Base-by-base conservation (phyloP, 371 early-diverging fungal species). In the Zychaea mexicana region DNA sequence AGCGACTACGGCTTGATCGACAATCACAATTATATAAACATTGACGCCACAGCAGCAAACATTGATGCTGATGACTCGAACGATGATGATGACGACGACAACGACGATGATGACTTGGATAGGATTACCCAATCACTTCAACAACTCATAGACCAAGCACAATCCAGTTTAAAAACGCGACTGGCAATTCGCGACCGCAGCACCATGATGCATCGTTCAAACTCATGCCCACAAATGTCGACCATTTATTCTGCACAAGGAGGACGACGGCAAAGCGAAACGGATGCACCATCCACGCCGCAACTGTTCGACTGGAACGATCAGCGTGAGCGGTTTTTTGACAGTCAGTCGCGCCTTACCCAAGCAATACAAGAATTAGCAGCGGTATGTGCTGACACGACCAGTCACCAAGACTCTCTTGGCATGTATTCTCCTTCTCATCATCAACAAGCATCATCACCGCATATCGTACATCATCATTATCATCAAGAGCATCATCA, bases 101-200 rank as follows among this genome's bases (percentile, higher is more conserved):
- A 49, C 2, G 27, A 17, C 10, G 47, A 33, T 38, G 36, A 30
- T 46, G 55, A 39, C 31, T 42, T 62, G 17, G 55, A 31, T 31
- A 24, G 45, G 6, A 62, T 62, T 2, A 36, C 52, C 9, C 19
- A 54, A 31, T 55, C 55, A 30, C 53, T 62, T 12, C 42, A 55
- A 30, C 62, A 54, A 13, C 42, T 62, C 12, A 62, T 62, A 22
- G 62, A 62, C 5, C 62, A 62, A 46, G 62, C 62, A 3, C 62
- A 62, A 56, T 28, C 56, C 30, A 62, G 62, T 38, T 53, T 62
- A 45, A 36, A 52, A 28, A 33, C 62, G n/a, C 38, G 45, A 17
- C 19, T 62, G n/a, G 22, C 62, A 7, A 42, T 62, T 27, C 53
- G 62, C n/a, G 62, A 62, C 19, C 54, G 39, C n/a, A 62, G 54